These are phyloP conservation scores for Podospora fimiseda DNA, from an alignment of 495 filamentous ascomycete genomes.

Conservation along the genomic window DNA sequence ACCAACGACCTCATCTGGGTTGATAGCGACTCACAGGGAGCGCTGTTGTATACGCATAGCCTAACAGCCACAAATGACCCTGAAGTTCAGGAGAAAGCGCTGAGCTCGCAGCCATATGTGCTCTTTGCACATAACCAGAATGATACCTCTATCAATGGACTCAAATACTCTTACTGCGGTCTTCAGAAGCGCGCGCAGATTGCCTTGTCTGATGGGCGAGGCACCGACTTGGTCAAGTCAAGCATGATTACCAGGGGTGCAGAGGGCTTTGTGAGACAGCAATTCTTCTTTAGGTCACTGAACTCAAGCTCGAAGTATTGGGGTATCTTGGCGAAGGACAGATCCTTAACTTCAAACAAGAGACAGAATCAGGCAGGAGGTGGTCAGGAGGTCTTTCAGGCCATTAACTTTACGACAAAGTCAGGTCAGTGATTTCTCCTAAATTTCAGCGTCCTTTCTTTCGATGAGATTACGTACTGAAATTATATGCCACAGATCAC, in stretches of 20 bases:
- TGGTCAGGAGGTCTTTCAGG: constrained; percentile 64
- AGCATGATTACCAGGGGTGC: constrained; percentile 61
- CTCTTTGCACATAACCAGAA: constrained; percentile 70
- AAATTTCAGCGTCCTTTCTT: background rate
- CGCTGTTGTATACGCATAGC: constrained; percentile 70
- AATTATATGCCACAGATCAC: constrained; percentile 11
- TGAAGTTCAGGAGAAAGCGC: constrained; percentile 45
- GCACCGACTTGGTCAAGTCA: constrained; percentile 42
- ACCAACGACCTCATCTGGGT: constrained; percentile 57
- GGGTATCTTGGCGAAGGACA: constrained; percentile 58
- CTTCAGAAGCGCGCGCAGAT: constrained; percentile 58
- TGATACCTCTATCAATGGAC: constrained; percentile 53
- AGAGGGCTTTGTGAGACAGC: constrained; percentile 63
- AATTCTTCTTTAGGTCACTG: constrained; percentile 74
- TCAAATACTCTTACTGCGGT: constrained; percentile 71
- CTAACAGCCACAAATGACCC: constrained; percentile 43
- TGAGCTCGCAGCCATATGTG: constrained; percentile 60
- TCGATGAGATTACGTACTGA: background rate
- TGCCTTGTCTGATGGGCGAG: constrained; percentile 39
- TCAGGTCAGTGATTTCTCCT: constrained; percentile 46
- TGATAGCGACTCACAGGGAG: constrained; percentile 71
- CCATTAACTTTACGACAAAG: constrained; percentile 69
- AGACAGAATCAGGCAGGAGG: constrained; percentile 50
- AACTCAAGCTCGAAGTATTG: constrained; percentile 63
- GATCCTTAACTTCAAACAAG: constrained; percentile 48